A percentile compares a stretch with the other conserved stretches of the same genome.
These are phyloP conservation scores for Sambucus nigra DNA, from an alignment of 129 eudicot genomes.

Conservation along the genomic window DNA sequence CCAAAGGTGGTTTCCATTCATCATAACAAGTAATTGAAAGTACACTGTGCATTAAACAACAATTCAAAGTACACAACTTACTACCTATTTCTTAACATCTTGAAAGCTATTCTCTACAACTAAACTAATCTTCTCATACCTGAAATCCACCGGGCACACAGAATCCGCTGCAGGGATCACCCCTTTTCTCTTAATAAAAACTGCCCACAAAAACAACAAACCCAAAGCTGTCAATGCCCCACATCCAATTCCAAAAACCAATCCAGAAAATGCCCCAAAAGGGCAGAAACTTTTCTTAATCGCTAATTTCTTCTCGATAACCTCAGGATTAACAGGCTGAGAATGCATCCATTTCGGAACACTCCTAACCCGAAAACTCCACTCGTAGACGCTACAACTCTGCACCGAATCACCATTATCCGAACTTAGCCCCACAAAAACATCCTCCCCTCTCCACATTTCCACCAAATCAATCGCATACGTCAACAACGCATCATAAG, in stretches of 20 bases:
- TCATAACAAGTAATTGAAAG: background rate
- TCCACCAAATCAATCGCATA: conserved; percentile 37
- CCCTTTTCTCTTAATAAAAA: conserved; percentile 18
- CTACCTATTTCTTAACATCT: conserved; percentile 28
- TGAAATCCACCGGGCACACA: conserved; percentile 30
- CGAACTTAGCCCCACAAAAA: conserved; percentile 41
- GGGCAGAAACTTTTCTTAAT: conserved; percentile 11
- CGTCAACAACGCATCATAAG: conserved; percentile 39
- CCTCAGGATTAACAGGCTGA: conserved; percentile 36
- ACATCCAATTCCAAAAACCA: conserved; percentile 37
- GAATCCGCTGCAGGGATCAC: conserved; percentile 18
- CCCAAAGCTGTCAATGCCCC: conserved; percentile 52
- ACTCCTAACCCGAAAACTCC: conserved; percentile 40
- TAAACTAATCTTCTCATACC: conserved; percentile 54
- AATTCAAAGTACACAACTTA: conserved; percentile 9
- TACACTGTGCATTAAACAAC: conserved; percentile 10
- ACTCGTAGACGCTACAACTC: conserved; percentile 34
- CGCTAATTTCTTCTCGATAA: conserved; percentile 10
- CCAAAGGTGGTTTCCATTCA: background rate
- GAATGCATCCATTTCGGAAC: conserved; percentile 60
- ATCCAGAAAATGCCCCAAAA: conserved; percentile 27
- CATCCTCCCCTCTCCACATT: conserved; percentile 48
- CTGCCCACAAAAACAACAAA: conserved; percentile 36
- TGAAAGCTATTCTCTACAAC: conserved; percentile 28
- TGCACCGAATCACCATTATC: conserved; percentile 30